Conservation (phyloP, 768 basidiomycete genomes). For the Chiua virens region DNA sequence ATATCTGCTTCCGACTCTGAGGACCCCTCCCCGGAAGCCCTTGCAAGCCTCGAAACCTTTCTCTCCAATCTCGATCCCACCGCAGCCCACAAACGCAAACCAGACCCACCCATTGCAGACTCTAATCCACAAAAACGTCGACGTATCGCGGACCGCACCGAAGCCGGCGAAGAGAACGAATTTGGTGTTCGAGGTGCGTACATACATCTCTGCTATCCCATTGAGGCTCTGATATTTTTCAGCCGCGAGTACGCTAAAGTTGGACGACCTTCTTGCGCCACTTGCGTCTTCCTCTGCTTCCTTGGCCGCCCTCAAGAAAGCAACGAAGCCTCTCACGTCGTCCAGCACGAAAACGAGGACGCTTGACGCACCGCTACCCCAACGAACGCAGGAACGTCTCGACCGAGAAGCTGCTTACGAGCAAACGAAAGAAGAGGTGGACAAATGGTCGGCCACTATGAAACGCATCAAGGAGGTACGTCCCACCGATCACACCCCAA, state of each 20-base stretch:
- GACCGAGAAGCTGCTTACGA: conserved; percentile 95
- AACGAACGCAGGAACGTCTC: conserved; percentile 82
- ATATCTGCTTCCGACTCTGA: conserved; percentile 49
- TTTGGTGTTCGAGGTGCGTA: conserved; percentile 60
- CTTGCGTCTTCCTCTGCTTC: conserved; percentile 59
- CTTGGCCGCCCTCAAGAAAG: conserved; percentile 66
- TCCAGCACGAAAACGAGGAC: conserved; percentile 56
- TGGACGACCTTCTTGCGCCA: conserved; percentile 77
- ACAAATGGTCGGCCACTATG: conserved; percentile 94
- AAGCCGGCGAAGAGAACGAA: conserved; percentile 79
- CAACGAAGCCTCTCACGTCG: conserved; percentile 61
- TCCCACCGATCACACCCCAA: neutral
- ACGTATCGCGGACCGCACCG: conserved; percentile 67
- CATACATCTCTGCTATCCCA: neutral
- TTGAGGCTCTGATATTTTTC: conserved; percentile 4
- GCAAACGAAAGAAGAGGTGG: conserved; percentile 86
- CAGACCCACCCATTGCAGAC: conserved; percentile 18
- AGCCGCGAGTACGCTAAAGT: conserved; percentile 49
- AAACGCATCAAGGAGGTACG: conserved; percentile 84
- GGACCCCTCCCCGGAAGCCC: conserved; percentile 51
- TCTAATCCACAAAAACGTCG: conserved; percentile 50
- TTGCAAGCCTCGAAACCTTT: conserved; percentile 70
- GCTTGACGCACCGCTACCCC: conserved; percentile 81
- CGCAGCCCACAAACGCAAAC: conserved; percentile 57
- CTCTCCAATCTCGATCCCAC: conserved; percentile 63